Conservation (phyloP, 148 eudicot species). For the Cornus controversa region DNA sequence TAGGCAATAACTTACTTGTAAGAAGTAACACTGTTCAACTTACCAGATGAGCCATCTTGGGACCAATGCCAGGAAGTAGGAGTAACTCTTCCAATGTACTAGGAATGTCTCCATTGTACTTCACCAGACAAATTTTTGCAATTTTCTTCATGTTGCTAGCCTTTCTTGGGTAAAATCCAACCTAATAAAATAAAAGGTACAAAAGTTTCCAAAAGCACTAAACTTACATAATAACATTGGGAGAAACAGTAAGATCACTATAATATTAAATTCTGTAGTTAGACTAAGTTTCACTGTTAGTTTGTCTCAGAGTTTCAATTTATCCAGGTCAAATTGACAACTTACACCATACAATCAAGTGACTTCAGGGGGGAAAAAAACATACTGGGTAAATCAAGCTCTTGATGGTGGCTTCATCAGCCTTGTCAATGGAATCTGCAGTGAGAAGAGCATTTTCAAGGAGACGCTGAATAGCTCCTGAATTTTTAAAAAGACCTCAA, state of each 20-base stretch:
- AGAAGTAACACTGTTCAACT: slow-evolving; percentile 12
- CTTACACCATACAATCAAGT: background rate
- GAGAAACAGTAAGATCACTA: background rate
- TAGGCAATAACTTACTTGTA: background rate
- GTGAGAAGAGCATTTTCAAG: slow-evolving; percentile 70
- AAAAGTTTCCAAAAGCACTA: background rate
- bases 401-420: slow-evolving; percentile 77
- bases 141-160: slow-evolving; percentile 84
- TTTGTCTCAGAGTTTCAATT: background rate
- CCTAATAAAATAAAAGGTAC: slow-evolving; percentile 37
- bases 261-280: background rate
- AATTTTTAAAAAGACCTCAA: slow-evolving; percentile 13
- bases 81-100: slow-evolving; percentile 72
- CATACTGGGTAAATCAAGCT: slow-evolving; percentile 85
- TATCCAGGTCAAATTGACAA: background rate
- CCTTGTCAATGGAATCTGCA: slow-evolving; percentile 64
- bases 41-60: slow-evolving; percentile 98
- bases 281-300: background rate
- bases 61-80: slow-evolving; percentile 92
- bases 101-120: slow-evolving; percentile 91
- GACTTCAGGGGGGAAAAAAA: background rate
- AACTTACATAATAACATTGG: background rate
- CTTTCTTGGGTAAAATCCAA: slow-evolving; percentile 90
- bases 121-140: slow-evolving; percentile 66
- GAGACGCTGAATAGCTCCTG: slow-evolving; percentile 94